Evolutionary conservation across 768 basidiomycete species (phyloP).

Genomic region (Trametes maxima): DNA sequence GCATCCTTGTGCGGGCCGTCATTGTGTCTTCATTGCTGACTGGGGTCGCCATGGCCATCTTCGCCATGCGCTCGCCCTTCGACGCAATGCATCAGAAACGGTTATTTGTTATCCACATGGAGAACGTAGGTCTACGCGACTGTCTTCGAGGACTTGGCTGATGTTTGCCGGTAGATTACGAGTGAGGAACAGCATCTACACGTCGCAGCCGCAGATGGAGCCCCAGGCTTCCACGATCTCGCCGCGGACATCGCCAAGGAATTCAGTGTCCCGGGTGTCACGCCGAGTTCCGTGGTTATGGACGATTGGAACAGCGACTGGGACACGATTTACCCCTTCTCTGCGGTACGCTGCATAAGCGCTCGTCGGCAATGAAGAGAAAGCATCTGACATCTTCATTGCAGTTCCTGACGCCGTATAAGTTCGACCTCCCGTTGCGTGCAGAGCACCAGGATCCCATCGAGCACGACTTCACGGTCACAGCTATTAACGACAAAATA

Average conservation of each 20-base stretch:
- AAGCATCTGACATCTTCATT: conserved; percentile 10
- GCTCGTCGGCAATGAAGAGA: not conserved
- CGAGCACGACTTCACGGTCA: conserved; percentile 50
- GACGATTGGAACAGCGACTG: conserved; percentile 84
- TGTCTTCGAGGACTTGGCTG: not conserved
- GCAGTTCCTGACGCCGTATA: conserved; percentile 85
- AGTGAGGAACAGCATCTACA: conserved; percentile 75
- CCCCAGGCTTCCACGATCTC: conserved; percentile 70
- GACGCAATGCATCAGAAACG: conserved; percentile 88
- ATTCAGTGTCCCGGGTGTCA: conserved; percentile 52
- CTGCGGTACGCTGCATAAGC: conserved; percentile 50
- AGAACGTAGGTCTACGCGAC: conserved; percentile 63
- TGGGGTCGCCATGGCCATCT: conserved; percentile 57
- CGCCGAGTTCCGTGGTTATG: conserved; percentile 55
- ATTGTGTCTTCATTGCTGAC: conserved; percentile 50
- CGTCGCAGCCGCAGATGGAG: conserved; percentile 79
- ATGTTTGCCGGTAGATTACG: conserved; percentile 53
- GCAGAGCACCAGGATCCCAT: conserved; percentile 32
- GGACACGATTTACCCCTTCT: conserved; percentile 85
- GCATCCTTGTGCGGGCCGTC: conserved; percentile 42
- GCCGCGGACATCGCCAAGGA: conserved; percentile 59
- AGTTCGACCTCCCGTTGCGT: conserved; percentile 63
- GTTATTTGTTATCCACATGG: conserved; percentile 78
- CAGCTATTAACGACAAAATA: conserved; percentile 56
- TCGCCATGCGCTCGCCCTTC: conserved; percentile 64